phyloP scores from a whole-genome alignment of 306 rosid genomes.

The Cucurbita moschata region DNA sequence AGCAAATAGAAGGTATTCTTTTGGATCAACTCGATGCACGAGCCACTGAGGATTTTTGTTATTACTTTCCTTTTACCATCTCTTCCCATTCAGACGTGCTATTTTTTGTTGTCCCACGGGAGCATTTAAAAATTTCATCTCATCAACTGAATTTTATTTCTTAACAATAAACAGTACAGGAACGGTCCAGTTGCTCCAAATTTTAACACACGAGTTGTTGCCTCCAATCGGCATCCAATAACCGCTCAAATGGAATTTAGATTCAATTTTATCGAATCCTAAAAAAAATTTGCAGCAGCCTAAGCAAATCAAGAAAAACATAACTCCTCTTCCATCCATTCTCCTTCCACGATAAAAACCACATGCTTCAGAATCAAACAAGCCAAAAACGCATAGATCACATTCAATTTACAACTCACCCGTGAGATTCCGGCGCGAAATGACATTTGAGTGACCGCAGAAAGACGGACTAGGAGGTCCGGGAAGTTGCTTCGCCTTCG shows the following conservation, averaged over 20 bases:
- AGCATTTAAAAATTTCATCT: background rate
- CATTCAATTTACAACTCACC: slow-evolving; percentile 17
- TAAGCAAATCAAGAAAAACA: background rate
- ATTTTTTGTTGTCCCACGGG: background rate
- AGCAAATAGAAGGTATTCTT: background rate
- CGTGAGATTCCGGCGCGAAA: slow-evolving; percentile 32
- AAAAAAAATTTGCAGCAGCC: background rate
- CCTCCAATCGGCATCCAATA: no score
- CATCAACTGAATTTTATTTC: background rate
- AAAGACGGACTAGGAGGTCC: slow-evolving; percentile 51
- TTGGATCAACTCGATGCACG: background rate
- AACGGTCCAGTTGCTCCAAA: background rate
- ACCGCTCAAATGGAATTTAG: background rate
- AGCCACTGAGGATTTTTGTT: background rate
- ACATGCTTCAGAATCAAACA: background rate
- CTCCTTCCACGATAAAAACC: background rate
- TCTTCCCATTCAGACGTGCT: background rate
- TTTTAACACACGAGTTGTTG: background rate
- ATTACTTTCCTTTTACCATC: background rate
- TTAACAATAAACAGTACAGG: background rate
- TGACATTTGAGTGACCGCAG: slow-evolving; percentile 36
- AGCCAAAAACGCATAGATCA: background rate
- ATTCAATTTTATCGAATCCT: background rate
- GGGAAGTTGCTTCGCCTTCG: slow-evolving; percentile 29
- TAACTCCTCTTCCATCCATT: background rate